Percentiles rank a stretch among this genome's conserved stretches.
phyloP scores from a whole-genome alignment of 306 rosid genomes.

The Morella rubra region DNA sequence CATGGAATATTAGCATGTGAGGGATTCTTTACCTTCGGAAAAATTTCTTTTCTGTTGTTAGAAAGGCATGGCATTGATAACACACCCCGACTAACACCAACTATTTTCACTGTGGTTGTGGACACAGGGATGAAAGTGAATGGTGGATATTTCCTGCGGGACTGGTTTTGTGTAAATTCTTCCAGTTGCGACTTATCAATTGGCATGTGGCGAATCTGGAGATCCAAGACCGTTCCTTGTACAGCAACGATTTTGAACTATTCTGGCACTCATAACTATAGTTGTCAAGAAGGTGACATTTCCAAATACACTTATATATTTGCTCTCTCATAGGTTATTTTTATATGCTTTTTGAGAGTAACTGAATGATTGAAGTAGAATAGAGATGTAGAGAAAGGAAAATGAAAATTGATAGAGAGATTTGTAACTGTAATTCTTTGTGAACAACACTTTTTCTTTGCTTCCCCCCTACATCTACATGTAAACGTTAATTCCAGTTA shows the following conservation, averaged over 20 bases:
- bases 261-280: constrained; percentile 89
- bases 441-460: background rate
- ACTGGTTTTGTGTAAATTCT: constrained; percentile 79
- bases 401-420: constrained; percentile 42
- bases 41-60: constrained; percentile 1
- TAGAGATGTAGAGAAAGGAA: constrained; percentile 47
- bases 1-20: constrained; percentile 89
- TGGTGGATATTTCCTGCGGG: constrained; percentile 96
- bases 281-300: constrained; percentile 32
- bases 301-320: constrained; percentile 43
- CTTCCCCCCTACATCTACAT: background rate
- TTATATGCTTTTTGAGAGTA: constrained; percentile 39
- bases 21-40: constrained; percentile 30
- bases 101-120: constrained; percentile 19
- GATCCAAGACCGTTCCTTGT: constrained; percentile 99
- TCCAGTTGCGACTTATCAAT: constrained; percentile 86
- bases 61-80: background rate
- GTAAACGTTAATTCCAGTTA: constrained; percentile 41
- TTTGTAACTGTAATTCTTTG: constrained; percentile 51
- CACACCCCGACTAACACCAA: constrained; percentile 1
- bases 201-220: constrained; percentile 99
- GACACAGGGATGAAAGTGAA: constrained; percentile 93
- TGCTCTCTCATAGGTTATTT: constrained; percentile 30
- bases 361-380: constrained; percentile 62
- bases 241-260: constrained; percentile 88